Percentiles rank a stretch among this genome's conserved stretches.
Conservation (phyloP, 768 basidiomycete genomes). For the Boletus tylopilopsis region DNA sequence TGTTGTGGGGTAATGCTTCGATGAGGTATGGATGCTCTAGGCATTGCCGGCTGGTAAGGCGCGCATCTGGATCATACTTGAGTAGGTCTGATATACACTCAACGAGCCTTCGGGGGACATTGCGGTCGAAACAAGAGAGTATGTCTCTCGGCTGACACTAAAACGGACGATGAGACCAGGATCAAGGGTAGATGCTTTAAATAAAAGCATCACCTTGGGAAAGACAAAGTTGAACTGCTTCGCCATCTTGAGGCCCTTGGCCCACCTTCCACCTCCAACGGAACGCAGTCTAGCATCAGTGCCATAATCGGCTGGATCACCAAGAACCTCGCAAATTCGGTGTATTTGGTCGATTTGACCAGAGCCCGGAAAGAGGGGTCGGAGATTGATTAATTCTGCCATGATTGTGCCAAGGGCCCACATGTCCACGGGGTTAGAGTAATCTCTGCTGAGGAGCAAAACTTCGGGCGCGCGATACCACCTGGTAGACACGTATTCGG, state of each 20-base stretch:
- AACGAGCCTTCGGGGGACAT: constrained; percentile 74
- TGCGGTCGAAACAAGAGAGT: constrained; percentile 70
- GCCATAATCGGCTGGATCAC: constrained; percentile 88
- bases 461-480: constrained; percentile 99
- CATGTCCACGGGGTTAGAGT: constrained; percentile 97
- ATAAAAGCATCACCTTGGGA: constrained; percentile 61
- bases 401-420: constrained; percentile 99
- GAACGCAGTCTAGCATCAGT: constrained; percentile 61
- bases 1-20: constrained; percentile 68
- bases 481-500: constrained; percentile 98
- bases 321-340: constrained; percentile 88
- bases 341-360: constrained; percentile 91
- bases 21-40: constrained; percentile 85
- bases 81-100: constrained; percentile 91
- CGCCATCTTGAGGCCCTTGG: constrained; percentile 82
- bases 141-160: constrained; percentile 67
- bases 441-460: constrained; percentile 84
- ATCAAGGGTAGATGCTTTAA: background rate
- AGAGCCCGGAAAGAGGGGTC: constrained; percentile 92
- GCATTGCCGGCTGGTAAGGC: constrained; percentile 84
- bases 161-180: constrained; percentile 6
- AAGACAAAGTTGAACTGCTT: constrained; percentile 82
- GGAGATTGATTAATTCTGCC: constrained; percentile 92
- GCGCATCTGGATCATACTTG: constrained; percentile 84
- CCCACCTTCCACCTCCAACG: constrained; percentile 88